Evolutionary conservation across 768 basidiomycete species (phyloP), one percentile per base, ranked within the genome.

Genomic region (Rhizopogon roseolus): DNA sequence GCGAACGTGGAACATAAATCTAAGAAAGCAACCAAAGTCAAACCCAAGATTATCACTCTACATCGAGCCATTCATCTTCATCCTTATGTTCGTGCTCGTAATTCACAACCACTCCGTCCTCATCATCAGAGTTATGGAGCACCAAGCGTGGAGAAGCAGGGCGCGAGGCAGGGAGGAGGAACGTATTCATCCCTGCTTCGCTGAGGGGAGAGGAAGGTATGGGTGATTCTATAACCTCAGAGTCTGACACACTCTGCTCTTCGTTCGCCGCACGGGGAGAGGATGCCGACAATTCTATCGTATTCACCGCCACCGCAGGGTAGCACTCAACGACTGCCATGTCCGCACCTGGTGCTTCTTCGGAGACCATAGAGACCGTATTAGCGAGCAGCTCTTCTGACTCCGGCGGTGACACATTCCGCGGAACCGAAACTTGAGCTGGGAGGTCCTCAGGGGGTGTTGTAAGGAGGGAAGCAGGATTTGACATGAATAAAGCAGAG

Each of bases 61-160:
- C 64, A 45, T 76, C 74, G 3, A 70, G 72, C 76, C 76, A 77
- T 14, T 34, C 29, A 43, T 54, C 56, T 6, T n/a, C 49, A 14
- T 25, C 29, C 37, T 36, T 19, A 10, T 11, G 9, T n/a, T 53
- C 56, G 28, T 48, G 44, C 45, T 54, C 55, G 38, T 9, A 28
- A 27, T 56, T 55, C n/a, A 39, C 53, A 25, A 67, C 67, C 40
- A 61, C 57, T 14, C 61, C 64, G 14, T 60, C 58, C 3, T 44
- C 48, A 5, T 36, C 42, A 27, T 34, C 28, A 16, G 43, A 53
- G 43, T 53, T 42, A 16, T 34, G 51, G 8, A 41, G 54, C 27
- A 51, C 46, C 22, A 22, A 52, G 34, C 14, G 60, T n/a, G 38
- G 38, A 8, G 38, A 39, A 17, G 16, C 38, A 9, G 50, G 14